phyloP scores from a whole-genome alignment of 2,329 filamentous ascomycete genomes.

The Penicillium fuscoglaucum region DNA sequence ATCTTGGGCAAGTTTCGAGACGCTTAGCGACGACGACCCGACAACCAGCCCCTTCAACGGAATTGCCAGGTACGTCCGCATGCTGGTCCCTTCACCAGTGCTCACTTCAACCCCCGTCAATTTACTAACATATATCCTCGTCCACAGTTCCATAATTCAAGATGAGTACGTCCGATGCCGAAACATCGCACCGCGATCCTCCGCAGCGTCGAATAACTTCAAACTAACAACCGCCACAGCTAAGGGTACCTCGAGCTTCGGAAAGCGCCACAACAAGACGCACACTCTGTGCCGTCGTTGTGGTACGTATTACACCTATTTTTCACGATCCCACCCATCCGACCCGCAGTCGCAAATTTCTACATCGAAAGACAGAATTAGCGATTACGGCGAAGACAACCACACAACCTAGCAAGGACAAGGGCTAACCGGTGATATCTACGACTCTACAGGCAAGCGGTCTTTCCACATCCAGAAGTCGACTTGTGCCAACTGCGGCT shows the following conservation, averaged over 20 bases:
- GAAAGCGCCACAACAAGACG: conserved; percentile 94
- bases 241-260: conserved; percentile 71
- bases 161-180: conserved; percentile 56
- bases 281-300: conserved; percentile 98
- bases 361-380: conserved; percentile 13
- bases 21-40: conserved; percentile 48
- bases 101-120: conserved; percentile 4
- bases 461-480: conserved; percentile 99
- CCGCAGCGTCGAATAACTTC: conserved; percentile 25
- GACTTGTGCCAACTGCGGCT: conserved; percentile 93
- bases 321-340: conserved; percentile 14
- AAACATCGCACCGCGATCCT: conserved; percentile 27
- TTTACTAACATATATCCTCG: conserved; percentile 29
- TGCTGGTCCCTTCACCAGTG: conserved; percentile 12
- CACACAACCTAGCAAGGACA: conserved; percentile 13
- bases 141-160: conserved; percentile 53
- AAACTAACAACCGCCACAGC: conserved; percentile 56
- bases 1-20: conserved; percentile 41
- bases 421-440: conserved; percentile 31
- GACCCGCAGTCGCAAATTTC: conserved; percentile 21
- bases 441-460: conserved; percentile 68
- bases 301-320: conserved; percentile 65
- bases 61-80: conserved; percentile 45
- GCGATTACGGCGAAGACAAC: conserved; percentile 13
- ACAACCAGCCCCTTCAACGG: conserved; percentile 49